A percentile compares a stretch with the other conserved stretches of the same genome.
Conservation (phyloP, 768 basidiomycete species). For the Lactifluus pinguis region DNA sequence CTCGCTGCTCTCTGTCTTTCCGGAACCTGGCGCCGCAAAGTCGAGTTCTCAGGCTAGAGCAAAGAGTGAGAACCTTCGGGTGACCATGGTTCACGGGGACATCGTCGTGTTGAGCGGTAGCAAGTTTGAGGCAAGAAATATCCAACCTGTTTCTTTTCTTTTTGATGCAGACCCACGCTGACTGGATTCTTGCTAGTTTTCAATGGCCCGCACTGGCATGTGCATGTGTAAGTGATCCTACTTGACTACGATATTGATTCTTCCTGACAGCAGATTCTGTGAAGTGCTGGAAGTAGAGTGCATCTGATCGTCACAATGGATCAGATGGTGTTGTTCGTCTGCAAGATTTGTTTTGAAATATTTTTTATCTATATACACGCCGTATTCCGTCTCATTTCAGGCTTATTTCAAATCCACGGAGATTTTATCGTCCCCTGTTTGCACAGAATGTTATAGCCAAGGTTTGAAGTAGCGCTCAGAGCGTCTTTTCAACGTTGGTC, state of each 20-base stretch:
- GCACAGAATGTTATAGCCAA: background rate
- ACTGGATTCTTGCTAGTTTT: background rate
- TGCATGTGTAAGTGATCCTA: slow-evolving; percentile 14
- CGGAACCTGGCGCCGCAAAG: background rate
- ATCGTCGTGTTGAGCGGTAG: slow-evolving; percentile 5
- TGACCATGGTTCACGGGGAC: slow-evolving; percentile 19
- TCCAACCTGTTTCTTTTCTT: background rate
- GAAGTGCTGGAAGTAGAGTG: slow-evolving; percentile 15
- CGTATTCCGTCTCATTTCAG: background rate
- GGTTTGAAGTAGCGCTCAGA: too few species aligned
- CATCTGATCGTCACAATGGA: background rate
- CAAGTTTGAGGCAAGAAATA: slow-evolving; percentile 6
- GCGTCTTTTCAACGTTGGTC: too few species aligned
- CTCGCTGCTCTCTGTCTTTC: background rate
- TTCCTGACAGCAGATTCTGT: background rate
- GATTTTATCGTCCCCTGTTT: too few species aligned
- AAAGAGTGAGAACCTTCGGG: slow-evolving; percentile 13
- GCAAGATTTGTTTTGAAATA: background rate
- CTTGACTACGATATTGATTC: background rate
- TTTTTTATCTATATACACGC: slow-evolving; percentile 2
- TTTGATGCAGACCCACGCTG: background rate
- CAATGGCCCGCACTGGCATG: slow-evolving; percentile 11
- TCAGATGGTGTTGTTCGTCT: background rate
- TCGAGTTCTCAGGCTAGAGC: background rate
- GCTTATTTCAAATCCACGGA: too few species aligned